Evolutionary conservation across 768 basidiomycete genomes (phyloP).

Genomic region (Podaxis sp.): DNA sequence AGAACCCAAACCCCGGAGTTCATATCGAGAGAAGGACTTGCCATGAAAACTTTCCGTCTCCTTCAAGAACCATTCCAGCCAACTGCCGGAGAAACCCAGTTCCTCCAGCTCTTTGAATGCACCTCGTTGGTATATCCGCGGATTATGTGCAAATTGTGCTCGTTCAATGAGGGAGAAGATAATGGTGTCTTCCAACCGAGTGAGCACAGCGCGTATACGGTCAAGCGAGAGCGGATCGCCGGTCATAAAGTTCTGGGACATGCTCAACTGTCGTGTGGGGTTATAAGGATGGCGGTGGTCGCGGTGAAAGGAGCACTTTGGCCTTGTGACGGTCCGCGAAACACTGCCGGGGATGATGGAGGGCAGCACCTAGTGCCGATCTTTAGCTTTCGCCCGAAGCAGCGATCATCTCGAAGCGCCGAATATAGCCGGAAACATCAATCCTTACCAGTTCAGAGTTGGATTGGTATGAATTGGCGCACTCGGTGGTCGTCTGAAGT

Average conservation of each 20-base stretch:
- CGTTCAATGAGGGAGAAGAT: slow-evolving; percentile 97
- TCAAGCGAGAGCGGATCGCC: slow-evolving; percentile 85
- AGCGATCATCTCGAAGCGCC: slow-evolving; percentile 2
- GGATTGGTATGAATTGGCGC: not conserved
- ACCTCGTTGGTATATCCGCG: slow-evolving; percentile 78
- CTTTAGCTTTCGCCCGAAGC: slow-evolving; percentile 5
- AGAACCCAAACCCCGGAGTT: slow-evolving; percentile 9
- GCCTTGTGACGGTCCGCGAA: not conserved
- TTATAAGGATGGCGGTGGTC: not conserved
- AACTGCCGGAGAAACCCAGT: slow-evolving; percentile 76
- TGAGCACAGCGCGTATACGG: slow-evolving; percentile 80
- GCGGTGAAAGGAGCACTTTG: not conserved
- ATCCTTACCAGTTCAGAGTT: not conserved
- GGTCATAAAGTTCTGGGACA: slow-evolving; percentile 65
- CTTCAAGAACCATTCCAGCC: slow-evolving; percentile 97
- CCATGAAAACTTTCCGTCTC: slow-evolving; percentile 96
- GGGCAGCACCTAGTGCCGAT: not conserved
- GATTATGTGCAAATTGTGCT: slow-evolving; percentile 94
- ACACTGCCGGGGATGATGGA: not conserved
- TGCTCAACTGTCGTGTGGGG: slow-evolving; percentile 8
- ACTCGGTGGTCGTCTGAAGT: not conserved
- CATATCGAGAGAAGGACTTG: slow-evolving; percentile 30
- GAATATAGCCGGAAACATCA: not conserved
- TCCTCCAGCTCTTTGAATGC: slow-evolving; percentile 75
- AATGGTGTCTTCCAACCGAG: slow-evolving; percentile 95